Conservation (phyloP, 805 yeast species). For the Clavispora santaluciae region DNA sequence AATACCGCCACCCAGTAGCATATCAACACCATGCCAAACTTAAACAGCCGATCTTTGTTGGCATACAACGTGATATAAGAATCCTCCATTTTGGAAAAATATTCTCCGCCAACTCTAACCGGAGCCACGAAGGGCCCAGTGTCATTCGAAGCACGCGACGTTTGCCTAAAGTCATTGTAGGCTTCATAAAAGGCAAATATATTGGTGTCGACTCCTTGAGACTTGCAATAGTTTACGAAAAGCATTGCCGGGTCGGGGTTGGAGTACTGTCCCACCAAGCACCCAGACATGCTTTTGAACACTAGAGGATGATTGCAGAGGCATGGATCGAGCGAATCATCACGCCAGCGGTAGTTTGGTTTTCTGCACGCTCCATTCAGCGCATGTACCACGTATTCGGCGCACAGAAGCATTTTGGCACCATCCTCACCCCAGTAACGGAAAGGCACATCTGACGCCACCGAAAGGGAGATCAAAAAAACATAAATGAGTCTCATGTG, state of each 20-base stretch:
- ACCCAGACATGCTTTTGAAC: neutral
- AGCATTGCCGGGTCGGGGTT: constrained; percentile 4
- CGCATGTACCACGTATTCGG: neutral
- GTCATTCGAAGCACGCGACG: constrained; percentile 3
- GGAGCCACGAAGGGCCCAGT: constrained; percentile 16
- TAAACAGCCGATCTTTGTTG: constrained; percentile 7
- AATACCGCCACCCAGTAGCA: constrained; percentile 5
- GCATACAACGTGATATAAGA: neutral
- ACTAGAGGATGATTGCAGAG: neutral
- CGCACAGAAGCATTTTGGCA: neutral
- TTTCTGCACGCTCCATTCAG: neutral
- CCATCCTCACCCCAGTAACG: neutral
- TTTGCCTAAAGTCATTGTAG: constrained; percentile 9
- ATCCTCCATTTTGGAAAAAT: neutral
- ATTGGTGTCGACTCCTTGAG: constrained; percentile 44
- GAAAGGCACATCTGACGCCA: neutral
- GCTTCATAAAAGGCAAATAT: constrained; percentile 62
- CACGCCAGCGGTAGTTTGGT: neutral
- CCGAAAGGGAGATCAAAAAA: neutral
- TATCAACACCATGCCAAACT: constrained; percentile 15
- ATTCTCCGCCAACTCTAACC: neutral
- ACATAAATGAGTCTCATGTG: neutral
- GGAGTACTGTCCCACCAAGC: constrained; percentile 3
- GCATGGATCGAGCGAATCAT: neutral
- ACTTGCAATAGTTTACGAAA: neutral